Conservation (phyloP, 495 filamentous ascomycete species). For the Emericellopsis terricola region DNA sequence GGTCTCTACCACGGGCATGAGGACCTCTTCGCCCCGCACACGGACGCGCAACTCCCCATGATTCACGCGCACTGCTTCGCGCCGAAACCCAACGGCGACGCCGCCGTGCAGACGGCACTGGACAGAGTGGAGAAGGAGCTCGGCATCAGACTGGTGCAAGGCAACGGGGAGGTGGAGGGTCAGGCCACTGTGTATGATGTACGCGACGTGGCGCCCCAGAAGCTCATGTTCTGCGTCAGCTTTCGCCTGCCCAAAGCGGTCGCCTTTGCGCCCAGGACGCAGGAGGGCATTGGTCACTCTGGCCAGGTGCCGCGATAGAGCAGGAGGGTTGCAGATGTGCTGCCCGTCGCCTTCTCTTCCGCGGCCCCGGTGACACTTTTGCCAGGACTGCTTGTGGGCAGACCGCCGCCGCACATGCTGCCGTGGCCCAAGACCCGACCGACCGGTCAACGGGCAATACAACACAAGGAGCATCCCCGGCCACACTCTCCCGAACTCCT, state of each 20-base stretch:
- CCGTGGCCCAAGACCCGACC: no score
- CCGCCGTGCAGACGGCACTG: constrained; percentile 40
- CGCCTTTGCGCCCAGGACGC: constrained; percentile 40
- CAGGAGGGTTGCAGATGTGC: no score
- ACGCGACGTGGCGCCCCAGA: constrained; percentile 75
- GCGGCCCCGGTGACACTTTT: no score
- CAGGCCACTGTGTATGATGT: constrained; percentile 58
- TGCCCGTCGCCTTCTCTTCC: no score
- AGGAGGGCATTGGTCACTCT: no score
- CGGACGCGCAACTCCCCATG: constrained; percentile 44
- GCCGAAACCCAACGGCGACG: constrained; percentile 53
- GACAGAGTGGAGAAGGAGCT: constrained; percentile 44
- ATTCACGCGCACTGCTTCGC: constrained; percentile 87
- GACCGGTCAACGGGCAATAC: no score
- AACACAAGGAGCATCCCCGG: no score
- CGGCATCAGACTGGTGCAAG: constrained; percentile 38
- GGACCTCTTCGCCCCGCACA: constrained; percentile 42
- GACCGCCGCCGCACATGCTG: no score
- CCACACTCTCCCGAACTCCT: no score
- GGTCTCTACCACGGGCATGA: constrained; percentile 61
- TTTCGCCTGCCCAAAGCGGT: constrained; percentile 71
- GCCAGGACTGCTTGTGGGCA: no score
- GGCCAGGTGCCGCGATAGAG: no score
- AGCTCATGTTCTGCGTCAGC: constrained; percentile 91
- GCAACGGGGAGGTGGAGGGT: constrained; percentile 32